Conservation (phyloP, 1,139 yeast genomes). For the Geotrichum cucujoidarum region DNA sequence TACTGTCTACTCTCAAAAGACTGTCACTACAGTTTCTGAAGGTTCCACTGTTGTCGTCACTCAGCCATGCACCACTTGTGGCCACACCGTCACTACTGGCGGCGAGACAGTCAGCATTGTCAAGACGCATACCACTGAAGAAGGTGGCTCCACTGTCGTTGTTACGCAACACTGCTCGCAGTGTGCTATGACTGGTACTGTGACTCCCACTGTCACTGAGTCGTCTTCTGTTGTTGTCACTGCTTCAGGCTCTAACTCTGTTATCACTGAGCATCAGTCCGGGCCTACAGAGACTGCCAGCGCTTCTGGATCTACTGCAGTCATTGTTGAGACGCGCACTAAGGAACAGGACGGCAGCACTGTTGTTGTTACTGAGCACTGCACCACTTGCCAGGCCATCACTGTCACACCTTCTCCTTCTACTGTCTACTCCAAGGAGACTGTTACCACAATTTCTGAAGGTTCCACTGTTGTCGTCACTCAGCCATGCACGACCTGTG, state of each 20-base stretch:
- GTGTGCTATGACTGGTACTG: not conserved
- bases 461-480: slow-evolving; percentile 8
- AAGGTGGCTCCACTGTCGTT: not conserved
- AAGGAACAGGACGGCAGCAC: not conserved
- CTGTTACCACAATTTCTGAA: not conserved
- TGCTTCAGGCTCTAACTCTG: not conserved
- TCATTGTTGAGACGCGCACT: not conserved
- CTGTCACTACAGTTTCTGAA: not conserved
- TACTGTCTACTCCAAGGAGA: not conserved
- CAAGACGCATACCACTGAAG: not conserved
- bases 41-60: slow-evolving; percentile 8
- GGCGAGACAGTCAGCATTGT: not conserved
- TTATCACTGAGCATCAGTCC: not conserved
- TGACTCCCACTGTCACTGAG: not conserved
- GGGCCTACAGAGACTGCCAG: not conserved
- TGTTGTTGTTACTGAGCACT: slow-evolving; percentile 3
- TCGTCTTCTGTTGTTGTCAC: not conserved
- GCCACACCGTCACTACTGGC: not conserved
- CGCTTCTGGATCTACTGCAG: not conserved
- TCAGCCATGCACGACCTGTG: slow-evolving; percentile 9
- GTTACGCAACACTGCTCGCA: not conserved
- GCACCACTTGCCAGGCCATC: slow-evolving; percentile 1
- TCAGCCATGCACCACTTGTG: not conserved
- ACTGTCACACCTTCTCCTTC: slow-evolving; percentile 9
- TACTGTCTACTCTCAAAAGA: not conserved